Evolutionary conservation across 805 yeast species (phyloP).

Genomic region (Candida corydali): DNA sequence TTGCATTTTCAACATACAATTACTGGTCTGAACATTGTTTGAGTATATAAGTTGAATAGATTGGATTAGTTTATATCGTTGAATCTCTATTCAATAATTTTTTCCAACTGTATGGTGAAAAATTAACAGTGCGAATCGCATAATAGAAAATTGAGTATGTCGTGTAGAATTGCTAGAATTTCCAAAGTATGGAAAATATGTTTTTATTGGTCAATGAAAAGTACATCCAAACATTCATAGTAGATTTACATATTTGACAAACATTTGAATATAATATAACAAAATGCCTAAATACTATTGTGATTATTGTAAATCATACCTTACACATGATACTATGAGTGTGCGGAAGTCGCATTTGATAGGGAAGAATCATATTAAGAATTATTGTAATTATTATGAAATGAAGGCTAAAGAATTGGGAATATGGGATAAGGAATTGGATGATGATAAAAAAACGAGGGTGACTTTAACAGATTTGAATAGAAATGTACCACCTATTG

Average conservation of each 20-base stretch:
- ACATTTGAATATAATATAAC: no score
- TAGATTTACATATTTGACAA: background rate
- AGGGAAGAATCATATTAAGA: constrained; percentile 72
- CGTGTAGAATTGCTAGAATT: background rate
- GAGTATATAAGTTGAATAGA: background rate
- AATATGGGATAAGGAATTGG: constrained; percentile 29
- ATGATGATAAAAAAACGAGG: constrained; percentile 22
- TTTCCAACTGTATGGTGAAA: background rate
- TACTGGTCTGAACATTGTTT: constrained; percentile 37
- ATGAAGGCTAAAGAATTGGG: constrained; percentile 35
- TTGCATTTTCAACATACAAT: constrained; percentile 37
- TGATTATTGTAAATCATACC: constrained; percentile 76
- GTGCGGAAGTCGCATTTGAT: constrained; percentile 75
- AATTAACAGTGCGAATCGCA: constrained; percentile 6
- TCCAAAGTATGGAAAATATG: background rate
- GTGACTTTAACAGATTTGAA: constrained; percentile 33
- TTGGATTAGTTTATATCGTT: background rate
- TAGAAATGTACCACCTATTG: constrained; percentile 24
- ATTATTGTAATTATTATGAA: constrained; percentile 74
- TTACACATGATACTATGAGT: constrained; percentile 86
- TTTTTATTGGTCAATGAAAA: constrained; percentile 1
- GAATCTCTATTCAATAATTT: constrained; percentile 1
- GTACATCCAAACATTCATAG: constrained; percentile 3
- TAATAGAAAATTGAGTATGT: background rate
- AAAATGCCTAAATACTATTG: constrained; percentile 75